Percentiles rank a stretch among this genome's conserved stretches.
These are phyloP conservation scores for Cercospora zeina DNA, from an alignment of 2,329 filamentous ascomycete species.

Conservation along the genomic window DNA sequence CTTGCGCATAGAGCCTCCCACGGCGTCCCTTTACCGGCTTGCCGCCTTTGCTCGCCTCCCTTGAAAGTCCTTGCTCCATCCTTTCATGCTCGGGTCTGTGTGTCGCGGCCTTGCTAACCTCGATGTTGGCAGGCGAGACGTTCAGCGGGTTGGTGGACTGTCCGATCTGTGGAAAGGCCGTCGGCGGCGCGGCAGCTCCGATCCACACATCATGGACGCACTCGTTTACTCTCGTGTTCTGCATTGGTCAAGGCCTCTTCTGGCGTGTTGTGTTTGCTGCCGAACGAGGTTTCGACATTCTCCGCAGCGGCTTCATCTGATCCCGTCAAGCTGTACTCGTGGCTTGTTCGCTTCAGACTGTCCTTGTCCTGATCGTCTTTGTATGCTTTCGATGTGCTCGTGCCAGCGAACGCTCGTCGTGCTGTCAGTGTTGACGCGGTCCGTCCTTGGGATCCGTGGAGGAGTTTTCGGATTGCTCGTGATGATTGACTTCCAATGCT, in stretches of 20 bases:
- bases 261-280: constrained; percentile 4
- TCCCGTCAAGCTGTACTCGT: constrained; percentile 9
- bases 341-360: not conserved
- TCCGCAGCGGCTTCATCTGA: constrained; percentile 7
- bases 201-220: not conserved
- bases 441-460: not conserved
- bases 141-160: constrained; percentile 9
- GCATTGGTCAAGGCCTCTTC: constrained; percentile 5
- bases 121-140: constrained; percentile 12
- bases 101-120: constrained; percentile 13
- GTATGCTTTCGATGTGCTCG: not conserved
- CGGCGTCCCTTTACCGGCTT: constrained; percentile 1
- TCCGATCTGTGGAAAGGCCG: not conserved
- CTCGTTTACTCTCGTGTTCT: constrained; percentile 7
- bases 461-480: not conserved
- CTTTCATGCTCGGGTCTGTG: constrained; percentile 10
- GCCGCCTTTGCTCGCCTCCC: not conserved
- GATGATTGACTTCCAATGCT: not conserved
- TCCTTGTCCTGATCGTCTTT: constrained; percentile 13
- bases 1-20: not conserved
- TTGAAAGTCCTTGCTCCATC: not conserved
- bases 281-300: constrained; percentile 5
- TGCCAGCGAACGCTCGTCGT: not conserved
- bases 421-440: not conserved
- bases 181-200: not conserved